Evolutionary conservation across 345 rosid species (phyloP).

Genomic region (Murraya paniculata): DNA sequence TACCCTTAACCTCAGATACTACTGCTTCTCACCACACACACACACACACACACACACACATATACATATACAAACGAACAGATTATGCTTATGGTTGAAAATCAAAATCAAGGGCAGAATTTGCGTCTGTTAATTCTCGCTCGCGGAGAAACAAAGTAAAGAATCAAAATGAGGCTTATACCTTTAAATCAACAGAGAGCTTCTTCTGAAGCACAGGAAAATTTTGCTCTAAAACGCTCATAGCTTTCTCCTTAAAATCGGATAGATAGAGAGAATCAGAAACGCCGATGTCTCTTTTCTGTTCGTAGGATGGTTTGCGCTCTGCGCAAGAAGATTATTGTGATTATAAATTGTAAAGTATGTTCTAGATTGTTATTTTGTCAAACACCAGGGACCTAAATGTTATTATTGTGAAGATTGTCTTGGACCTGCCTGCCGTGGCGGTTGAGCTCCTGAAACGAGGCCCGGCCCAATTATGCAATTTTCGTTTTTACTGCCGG

Average conservation of each 20-base stretch:
- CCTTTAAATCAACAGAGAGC: conserved; percentile 47
- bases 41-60: no score
- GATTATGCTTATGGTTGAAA: neutral
- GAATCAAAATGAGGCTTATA: conserved; percentile 6
- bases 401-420: no score
- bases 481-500: no score
- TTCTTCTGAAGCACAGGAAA: conserved; percentile 55
- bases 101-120: neutral
- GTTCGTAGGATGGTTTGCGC: neutral
- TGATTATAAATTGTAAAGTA: neutral
- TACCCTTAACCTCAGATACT: neutral
- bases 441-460: no score
- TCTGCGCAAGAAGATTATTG: neutral
- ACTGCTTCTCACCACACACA: neutral
- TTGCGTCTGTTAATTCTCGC: neutral
- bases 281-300: neutral
- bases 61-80: neutral
- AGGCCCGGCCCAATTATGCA: no score
- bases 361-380: neutral
- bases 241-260: conserved; percentile 10
- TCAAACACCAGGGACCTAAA: no score
- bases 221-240: conserved; percentile 34
- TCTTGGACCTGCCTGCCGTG: no score
- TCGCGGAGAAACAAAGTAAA: neutral
- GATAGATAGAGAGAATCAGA: neutral